Evolutionary conservation across 208 protist genomes (phyloP).

Genomic region (Sergeia podlipaevii): DNA sequence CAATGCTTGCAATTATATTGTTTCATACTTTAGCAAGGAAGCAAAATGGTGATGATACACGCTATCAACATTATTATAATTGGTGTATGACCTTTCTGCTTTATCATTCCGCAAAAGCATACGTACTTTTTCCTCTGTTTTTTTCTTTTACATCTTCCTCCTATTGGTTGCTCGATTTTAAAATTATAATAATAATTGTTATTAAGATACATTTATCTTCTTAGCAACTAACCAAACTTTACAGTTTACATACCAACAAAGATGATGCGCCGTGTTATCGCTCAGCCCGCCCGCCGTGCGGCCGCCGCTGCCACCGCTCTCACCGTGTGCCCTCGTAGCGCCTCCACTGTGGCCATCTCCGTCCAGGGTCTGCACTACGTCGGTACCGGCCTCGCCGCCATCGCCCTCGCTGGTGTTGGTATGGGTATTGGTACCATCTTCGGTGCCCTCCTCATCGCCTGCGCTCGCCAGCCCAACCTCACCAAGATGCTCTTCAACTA

Average conservation of each 20-base stretch:
- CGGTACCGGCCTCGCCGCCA: slow-evolving; percentile 35
- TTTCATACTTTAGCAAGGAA: no score
- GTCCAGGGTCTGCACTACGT: slow-evolving; percentile 75
- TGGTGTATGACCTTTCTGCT: no score
- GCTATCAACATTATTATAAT: no score
- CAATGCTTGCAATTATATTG: no score
- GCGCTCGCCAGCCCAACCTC: slow-evolving; percentile 71
- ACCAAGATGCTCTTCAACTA: slow-evolving; percentile 85
- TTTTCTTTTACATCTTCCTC: no score
- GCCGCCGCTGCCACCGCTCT: slow-evolving; percentile 30
- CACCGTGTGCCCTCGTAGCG: slow-evolving; percentile 28
- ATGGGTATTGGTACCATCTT: slow-evolving; percentile 76
- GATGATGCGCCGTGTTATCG: slow-evolving; percentile 64
- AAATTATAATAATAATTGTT: no score
- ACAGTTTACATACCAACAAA: slow-evolving; percentile 7
- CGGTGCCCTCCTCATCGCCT: slow-evolving; percentile 58
- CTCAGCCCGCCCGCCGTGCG: slow-evolving; percentile 32
- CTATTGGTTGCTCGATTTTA: no score
- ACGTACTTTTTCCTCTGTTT: no score
- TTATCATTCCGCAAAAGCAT: no score
- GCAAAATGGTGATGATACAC: no score
- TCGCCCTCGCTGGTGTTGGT: slow-evolving; percentile 53
- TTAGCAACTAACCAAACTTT: neutral
- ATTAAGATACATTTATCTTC: neutral
- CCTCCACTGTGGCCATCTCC: slow-evolving; percentile 65